Evolutionary conservation across 139 green algal genomes (phyloP).

Genomic region (Marvania coccoides): DNA sequence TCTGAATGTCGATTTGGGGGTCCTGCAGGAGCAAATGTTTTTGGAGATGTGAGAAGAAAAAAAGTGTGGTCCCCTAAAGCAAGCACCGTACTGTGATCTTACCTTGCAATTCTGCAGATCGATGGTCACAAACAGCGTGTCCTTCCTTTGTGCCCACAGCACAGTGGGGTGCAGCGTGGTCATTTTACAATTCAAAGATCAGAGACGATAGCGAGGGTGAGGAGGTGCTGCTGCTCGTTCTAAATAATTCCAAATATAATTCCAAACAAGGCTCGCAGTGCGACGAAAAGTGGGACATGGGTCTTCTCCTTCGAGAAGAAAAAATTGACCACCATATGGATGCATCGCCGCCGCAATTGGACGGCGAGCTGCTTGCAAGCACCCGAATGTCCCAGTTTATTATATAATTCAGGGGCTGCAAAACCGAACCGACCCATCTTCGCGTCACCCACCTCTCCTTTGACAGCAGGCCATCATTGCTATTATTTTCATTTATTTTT

Average conservation of each 20-base stretch:
- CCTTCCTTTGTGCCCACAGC: conserved; percentile 63
- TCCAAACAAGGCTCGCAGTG: not conserved
- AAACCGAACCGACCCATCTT: too few species aligned
- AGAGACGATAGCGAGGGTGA: not conserved
- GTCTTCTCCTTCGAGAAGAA: conserved; percentile 25
- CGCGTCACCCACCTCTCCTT: too few species aligned
- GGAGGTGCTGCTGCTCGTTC: not conserved
- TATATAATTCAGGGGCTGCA: too few species aligned
- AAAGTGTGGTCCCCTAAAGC: not conserved
- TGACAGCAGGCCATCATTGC: too few species aligned
- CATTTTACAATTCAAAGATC: conserved; percentile 3
- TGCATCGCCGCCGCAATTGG: too few species aligned
- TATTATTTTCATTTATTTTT: too few species aligned
- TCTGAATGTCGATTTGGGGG: conserved; percentile 46
- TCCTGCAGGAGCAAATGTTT: conserved; percentile 10
- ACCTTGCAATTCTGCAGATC: conserved; percentile 59
- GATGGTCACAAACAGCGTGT: conserved; percentile 67
- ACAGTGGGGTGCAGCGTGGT: conserved; percentile 37
- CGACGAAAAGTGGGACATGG: not conserved
- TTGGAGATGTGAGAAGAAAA: not conserved
- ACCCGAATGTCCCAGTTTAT: too few species aligned
- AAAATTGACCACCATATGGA: too few species aligned
- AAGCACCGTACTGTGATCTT: not conserved
- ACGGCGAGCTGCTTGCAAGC: too few species aligned
- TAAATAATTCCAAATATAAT: not conserved